A percentile compares a stretch with the other conserved stretches of the same genome.
phyloP scores from a whole-genome alignment of 2,329 filamentous ascomycete species.

The Colletotrichum kahawae region DNA sequence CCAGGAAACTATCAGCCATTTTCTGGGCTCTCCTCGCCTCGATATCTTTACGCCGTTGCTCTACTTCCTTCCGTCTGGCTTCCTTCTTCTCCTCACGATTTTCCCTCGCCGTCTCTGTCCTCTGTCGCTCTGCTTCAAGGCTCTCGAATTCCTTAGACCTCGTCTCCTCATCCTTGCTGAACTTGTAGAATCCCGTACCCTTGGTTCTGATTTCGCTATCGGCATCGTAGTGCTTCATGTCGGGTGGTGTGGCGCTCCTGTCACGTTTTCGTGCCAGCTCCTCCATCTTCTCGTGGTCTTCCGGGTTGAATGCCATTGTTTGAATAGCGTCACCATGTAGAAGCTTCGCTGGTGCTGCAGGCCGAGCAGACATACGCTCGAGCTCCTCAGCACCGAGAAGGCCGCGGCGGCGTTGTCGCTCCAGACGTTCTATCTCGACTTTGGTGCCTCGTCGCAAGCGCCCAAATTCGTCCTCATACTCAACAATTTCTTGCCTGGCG shows the following conservation, averaged over 20 bases:
- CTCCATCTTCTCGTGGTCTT: slow-evolving; percentile 76
- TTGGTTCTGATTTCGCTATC: slow-evolving; percentile 83
- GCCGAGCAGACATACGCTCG: slow-evolving; percentile 72
- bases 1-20: slow-evolving; percentile 76
- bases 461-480: slow-evolving; percentile 92
- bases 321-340: slow-evolving; percentile 91
- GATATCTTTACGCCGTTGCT: slow-evolving; percentile 66
- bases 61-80: slow-evolving; percentile 65
- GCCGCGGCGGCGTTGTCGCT: slow-evolving; percentile 59
- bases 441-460: slow-evolving; percentile 77
- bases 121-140: slow-evolving; percentile 68
- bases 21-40: slow-evolving; percentile 66
- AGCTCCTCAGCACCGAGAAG: slow-evolving; percentile 64
- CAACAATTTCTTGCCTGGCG: slow-evolving; percentile 66
- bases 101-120: slow-evolving; percentile 69
- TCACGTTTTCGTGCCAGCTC: slow-evolving; percentile 80
- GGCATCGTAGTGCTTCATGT: slow-evolving; percentile 84
- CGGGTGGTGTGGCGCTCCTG: slow-evolving; percentile 79
- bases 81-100: slow-evolving; percentile 62
- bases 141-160: slow-evolving; percentile 75
- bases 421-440: slow-evolving; percentile 68
- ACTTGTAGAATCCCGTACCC: slow-evolving; percentile 91
- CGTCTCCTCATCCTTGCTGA: slow-evolving; percentile 75
- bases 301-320: slow-evolving; percentile 79
- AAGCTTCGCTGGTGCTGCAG: slow-evolving; percentile 68